A percentile compares a stretch with the other conserved stretches of the same genome.
Evolutionary conservation across 2,329 filamentous ascomycete species (phyloP).

Genomic region (Stagonosporopsis rhizophila): DNA sequence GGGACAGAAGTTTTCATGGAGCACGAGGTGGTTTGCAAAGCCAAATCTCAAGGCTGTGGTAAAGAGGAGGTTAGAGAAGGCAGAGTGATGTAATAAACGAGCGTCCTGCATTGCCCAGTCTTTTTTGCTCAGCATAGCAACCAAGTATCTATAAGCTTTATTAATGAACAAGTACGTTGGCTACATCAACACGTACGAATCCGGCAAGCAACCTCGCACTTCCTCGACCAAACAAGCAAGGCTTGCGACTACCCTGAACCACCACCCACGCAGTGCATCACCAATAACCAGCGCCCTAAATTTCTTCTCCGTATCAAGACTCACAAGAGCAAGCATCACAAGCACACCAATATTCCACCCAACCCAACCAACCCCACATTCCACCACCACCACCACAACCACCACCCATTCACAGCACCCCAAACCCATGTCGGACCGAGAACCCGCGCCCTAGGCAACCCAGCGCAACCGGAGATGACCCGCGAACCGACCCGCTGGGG

Average conservation of each 20-base stretch:
- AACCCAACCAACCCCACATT: not conserved
- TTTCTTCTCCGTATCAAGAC: not conserved
- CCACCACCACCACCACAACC: not conserved
- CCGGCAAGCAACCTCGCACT: constrained; percentile 9
- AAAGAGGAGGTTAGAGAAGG: not conserved
- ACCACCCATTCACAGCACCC: not conserved
- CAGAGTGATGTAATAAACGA: not conserved
- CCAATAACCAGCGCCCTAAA: not conserved
- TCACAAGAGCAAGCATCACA: not conserved
- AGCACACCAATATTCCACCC: not conserved
- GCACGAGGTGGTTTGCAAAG: constrained; percentile 17
- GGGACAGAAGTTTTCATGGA: constrained; percentile 7
- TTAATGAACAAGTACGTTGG: not conserved
- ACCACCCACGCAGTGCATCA: too few species aligned
- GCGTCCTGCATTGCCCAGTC: too few species aligned
- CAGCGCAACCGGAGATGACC: constrained; percentile 6
- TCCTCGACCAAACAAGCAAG: constrained; percentile 4
- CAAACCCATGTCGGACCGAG: constrained; percentile 19
- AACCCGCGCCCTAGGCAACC: not conserved
- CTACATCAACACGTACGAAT: not conserved
- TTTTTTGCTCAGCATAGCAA: not conserved
- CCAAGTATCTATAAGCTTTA: too few species aligned
- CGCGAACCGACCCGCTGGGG: constrained; percentile 11
- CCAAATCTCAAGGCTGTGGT: constrained; percentile 6
- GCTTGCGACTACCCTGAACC: constrained; percentile 1